A percentile compares a stretch with the other conserved stretches of the same genome.
Conservation (phyloP, 192 early-diverging fungal species). For the Podila verticillata region DNA sequence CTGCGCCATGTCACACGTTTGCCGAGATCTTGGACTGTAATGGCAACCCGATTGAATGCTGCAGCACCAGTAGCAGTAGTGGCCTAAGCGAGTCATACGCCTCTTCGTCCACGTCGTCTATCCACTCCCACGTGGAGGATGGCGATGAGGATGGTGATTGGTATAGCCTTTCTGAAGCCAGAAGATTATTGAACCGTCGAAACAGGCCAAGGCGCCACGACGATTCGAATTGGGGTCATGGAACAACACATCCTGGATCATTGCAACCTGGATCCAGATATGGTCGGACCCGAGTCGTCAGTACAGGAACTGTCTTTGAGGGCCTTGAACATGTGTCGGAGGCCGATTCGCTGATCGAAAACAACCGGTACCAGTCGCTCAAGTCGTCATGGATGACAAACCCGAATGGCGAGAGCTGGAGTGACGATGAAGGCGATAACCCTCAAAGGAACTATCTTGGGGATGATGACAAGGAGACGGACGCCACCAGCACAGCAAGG, state of each 20-base stretch:
- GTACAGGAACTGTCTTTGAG: constrained; percentile 44
- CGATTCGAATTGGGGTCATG: constrained; percentile 2
- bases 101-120: constrained; percentile 23
- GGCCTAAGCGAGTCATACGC: constrained; percentile 13
- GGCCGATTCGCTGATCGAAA: constrained; percentile 18
- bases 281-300: constrained; percentile 24
- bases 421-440: constrained; percentile 28
- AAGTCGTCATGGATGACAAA: constrained; percentile 39
- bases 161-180: neutral
- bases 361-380: constrained; percentile 21
- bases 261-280: constrained; percentile 4
- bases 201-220: neutral
- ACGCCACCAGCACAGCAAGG: neutral
- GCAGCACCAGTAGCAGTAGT: neutral
- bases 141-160: constrained; percentile 18
- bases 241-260: no score
- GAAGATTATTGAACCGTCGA: neutral
- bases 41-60: constrained; percentile 31
- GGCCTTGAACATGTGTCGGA: constrained; percentile 35
- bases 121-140: constrained; percentile 19
- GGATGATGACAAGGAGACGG: constrained; percentile 29
- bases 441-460: constrained; percentile 1
- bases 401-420: constrained; percentile 48
- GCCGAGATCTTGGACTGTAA: constrained; percentile 41
- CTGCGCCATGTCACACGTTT: constrained; percentile 6